phyloP scores from a whole-genome alignment of 768 basidiomycete species.

The Rossbeevera mucosa region DNA sequence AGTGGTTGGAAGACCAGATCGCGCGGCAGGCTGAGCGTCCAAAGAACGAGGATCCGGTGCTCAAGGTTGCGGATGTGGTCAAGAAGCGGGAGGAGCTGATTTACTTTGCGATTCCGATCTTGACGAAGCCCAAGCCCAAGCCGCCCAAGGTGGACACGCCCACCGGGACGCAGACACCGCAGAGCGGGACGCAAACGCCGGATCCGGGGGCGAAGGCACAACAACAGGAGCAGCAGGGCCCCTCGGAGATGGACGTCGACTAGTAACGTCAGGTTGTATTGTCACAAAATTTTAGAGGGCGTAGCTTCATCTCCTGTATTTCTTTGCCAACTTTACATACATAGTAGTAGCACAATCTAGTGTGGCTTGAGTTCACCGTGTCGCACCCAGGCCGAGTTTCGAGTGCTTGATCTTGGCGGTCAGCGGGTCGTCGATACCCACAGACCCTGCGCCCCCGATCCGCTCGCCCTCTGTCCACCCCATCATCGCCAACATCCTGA shows the following conservation, averaged over 20 bases:
- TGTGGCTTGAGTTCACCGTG: background rate
- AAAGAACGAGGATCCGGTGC: slow-evolving; percentile 84
- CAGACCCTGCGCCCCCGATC: slow-evolving; percentile 57
- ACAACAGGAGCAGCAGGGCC: slow-evolving; percentile 34
- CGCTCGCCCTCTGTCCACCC: slow-evolving; percentile 83
- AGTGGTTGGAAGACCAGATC: slow-evolving; percentile 95
- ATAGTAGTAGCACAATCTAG: slow-evolving; percentile 9
- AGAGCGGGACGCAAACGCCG: slow-evolving; percentile 57
- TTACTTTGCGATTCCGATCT: slow-evolving; percentile 84
- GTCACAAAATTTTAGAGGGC: background rate
- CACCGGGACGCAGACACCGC: slow-evolving; percentile 65
- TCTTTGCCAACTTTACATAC: slow-evolving; percentile 11
- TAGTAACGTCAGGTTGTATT: slow-evolving; percentile 32
- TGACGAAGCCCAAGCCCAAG: slow-evolving; percentile 92
- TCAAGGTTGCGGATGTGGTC: slow-evolving; percentile 75
- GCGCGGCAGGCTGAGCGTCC: slow-evolving; percentile 81
- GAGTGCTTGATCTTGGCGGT: slow-evolving; percentile 83
- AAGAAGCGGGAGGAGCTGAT: slow-evolving; percentile 93
- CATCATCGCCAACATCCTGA: slow-evolving; percentile 83
- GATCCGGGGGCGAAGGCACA: slow-evolving; percentile 39
- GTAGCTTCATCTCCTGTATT: background rate
- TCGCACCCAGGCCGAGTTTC: slow-evolving; percentile 79
- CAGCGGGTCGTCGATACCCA: slow-evolving; percentile 70
- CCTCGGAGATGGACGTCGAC: slow-evolving; percentile 83
- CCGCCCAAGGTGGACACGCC: slow-evolving; percentile 52